Percentiles rank a stretch among this genome's conserved stretches.
Conservation (phyloP, 2,329 filamentous ascomycete species). For the Claviceps purpurea region DNA sequence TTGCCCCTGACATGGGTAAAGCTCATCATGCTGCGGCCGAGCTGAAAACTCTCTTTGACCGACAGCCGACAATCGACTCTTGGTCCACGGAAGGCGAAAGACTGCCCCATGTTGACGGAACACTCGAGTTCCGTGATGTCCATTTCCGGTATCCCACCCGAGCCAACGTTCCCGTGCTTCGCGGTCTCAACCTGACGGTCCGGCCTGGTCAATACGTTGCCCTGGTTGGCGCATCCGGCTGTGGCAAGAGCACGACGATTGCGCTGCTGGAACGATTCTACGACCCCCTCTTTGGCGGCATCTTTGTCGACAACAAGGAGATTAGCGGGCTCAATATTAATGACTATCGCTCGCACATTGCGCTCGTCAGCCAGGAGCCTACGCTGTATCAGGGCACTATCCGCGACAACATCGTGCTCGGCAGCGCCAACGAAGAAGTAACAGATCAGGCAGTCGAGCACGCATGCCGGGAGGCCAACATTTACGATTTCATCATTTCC, state of each 20-base stretch:
- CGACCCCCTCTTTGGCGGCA: constrained; percentile 65
- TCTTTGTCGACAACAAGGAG: constrained; percentile 73
- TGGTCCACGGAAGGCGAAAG: constrained; percentile 59
- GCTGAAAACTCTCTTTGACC: constrained; percentile 74
- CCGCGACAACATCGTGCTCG: constrained; percentile 77
- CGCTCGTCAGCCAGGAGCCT: constrained; percentile 87
- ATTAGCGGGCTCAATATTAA: constrained; percentile 72
- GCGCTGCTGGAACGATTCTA: constrained; percentile 90
- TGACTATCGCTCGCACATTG: constrained; percentile 70
- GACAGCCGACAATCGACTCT: constrained; percentile 66
- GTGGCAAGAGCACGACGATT: constrained; percentile 90
- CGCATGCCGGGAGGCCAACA: constrained; percentile 82
- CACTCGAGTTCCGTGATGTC: constrained; percentile 80
- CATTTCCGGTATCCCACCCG: constrained; percentile 91
- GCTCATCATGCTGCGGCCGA: constrained; percentile 71
- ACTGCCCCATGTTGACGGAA: constrained; percentile 54
- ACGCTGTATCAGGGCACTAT: constrained; percentile 91
- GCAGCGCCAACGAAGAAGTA: constrained; percentile 52
- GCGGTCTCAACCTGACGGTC: constrained; percentile 63
- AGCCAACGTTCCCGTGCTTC: constrained; percentile 81
- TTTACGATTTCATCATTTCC: constrained; percentile 81
- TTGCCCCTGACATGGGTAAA: constrained; percentile 87
- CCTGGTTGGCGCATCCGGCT: constrained; percentile 85
- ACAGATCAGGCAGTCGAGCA: constrained; percentile 59
- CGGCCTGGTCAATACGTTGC: constrained; percentile 74